A percentile compares a stretch with the other conserved stretches of the same genome.
phyloP scores from a whole-genome alignment of 768 basidiomycete genomes.

The Tulasnella sp. region DNA sequence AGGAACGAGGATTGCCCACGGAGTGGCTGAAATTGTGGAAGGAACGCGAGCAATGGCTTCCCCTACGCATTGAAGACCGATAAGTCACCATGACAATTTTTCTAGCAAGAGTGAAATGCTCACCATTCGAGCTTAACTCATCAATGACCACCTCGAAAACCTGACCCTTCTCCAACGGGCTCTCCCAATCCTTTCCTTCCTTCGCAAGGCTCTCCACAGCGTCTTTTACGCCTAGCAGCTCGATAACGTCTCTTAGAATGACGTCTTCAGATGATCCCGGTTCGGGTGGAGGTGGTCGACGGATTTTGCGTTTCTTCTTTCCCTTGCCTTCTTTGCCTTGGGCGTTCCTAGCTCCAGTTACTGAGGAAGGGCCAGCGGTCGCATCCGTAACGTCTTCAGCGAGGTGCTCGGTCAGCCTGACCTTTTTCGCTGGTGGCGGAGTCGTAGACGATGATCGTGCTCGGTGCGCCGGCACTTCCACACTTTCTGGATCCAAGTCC shows the following conservation, averaged over 20 bases:
- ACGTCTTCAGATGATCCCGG: conserved; percentile 65
- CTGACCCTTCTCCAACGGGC: conserved; percentile 48
- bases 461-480: background rate
- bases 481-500: background rate
- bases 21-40: conserved; percentile 28
- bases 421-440: background rate
- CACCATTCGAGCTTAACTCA: conserved; percentile 52
- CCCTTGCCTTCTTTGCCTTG: background rate
- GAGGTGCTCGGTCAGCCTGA: background rate
- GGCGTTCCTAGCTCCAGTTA: background rate
- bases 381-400: background rate
- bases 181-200: conserved; percentile 40
- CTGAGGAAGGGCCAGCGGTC: background rate
- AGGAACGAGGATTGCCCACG: conserved; percentile 78
- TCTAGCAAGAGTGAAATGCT: conserved; percentile 11
- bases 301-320: conserved; percentile 27
- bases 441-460: background rate
- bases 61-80: conserved; percentile 32
- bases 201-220: conserved; percentile 39
- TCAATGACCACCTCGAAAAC: conserved; percentile 58
- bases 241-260: conserved; percentile 55
- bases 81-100: background rate
- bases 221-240: conserved; percentile 48
- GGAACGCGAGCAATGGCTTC: conserved; percentile 51
- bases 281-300: conserved; percentile 36